Evolutionary conservation across 2,329 filamentous ascomycete species (phyloP).

Genomic region (Dothideomycetidae sp.): DNA sequence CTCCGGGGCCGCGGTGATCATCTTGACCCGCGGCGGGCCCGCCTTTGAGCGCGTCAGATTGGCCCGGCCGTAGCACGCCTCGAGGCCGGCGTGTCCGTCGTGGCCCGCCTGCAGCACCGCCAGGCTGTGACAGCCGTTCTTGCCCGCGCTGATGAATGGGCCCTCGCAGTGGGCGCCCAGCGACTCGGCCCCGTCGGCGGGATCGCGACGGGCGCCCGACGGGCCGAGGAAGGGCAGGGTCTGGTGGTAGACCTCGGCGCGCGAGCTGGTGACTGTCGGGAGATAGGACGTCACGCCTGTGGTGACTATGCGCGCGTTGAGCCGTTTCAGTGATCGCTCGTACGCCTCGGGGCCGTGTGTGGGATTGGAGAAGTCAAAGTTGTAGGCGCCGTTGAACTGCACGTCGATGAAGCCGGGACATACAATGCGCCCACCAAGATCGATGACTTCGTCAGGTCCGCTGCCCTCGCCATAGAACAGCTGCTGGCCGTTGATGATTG

Average conservation of each 20-base stretch:
- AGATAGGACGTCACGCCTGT: slow-evolving; percentile 82
- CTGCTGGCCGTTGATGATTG: slow-evolving; percentile 58
- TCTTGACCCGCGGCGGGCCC: slow-evolving; percentile 41
- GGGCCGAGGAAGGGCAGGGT: slow-evolving; percentile 67
- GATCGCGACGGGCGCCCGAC: slow-evolving; percentile 44
- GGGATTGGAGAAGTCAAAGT: slow-evolving; percentile 78
- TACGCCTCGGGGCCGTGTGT: slow-evolving; percentile 50
- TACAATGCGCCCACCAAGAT: slow-evolving; percentile 71
- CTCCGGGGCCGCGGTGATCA: slow-evolving; percentile 81
- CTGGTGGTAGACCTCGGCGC: slow-evolving; percentile 66
- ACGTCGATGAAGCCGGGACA: slow-evolving; percentile 80
- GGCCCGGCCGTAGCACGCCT: slow-evolving; percentile 54
- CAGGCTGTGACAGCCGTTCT: slow-evolving; percentile 74
- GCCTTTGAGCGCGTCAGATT: slow-evolving; percentile 44
- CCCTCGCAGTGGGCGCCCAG: slow-evolving; percentile 85
- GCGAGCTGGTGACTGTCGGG: slow-evolving; percentile 72
- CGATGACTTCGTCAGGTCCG: slow-evolving; percentile 58
- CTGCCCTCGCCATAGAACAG: slow-evolving; percentile 53
- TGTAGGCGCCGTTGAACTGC: slow-evolving; percentile 83
- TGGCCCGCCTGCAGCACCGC: slow-evolving; percentile 52
- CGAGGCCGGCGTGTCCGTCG: slow-evolving; percentile 49
- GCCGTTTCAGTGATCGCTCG: slow-evolving; percentile 52
- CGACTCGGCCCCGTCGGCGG: slow-evolving; percentile 65
- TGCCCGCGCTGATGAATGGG: slow-evolving; percentile 67
- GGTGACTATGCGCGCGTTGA: slow-evolving; percentile 57